Evolutionary conservation across 1,284 basidiomycete genomes (phyloP), one percentile per base, ranked within the genome.

Genomic region (Tausonia pullulans): DNA sequence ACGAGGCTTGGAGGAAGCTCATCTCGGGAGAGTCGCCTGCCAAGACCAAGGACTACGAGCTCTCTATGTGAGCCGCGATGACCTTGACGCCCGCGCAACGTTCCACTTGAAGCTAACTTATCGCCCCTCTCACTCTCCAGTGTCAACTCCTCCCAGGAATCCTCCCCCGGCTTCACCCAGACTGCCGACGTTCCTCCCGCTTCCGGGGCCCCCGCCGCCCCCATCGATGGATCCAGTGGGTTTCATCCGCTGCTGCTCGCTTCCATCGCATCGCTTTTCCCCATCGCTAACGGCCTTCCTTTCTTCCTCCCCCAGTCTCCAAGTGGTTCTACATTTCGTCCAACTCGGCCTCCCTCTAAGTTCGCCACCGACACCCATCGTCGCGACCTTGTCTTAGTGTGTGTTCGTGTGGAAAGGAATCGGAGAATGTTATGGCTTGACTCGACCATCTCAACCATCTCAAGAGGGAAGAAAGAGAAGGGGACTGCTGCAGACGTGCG

Each of bases 1-100:
- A 98, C 78, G 95, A 98, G 78, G 90, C 95, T 58, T 99, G 96
- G 96, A 91, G 92, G 75, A 89, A 90, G 74, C 85, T 99, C 72
- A 82, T 94, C 75, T 79, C 78, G 67, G 93, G 93, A 69, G 90
- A 97, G 71, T 65, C 73, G 53, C 81, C 85, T 56, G 83, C 86
- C 68, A 86, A 86, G 79, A 86, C 86, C 27, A 71, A 83, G 56
- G 76, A 76, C 60, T 87, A 87, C 75, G 87, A 90, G 65, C 75
- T 94, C 68, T 85, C 87, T 67, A 90, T 90, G 90, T 92, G 73
- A 66, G 88, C 43, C 55, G 52, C 27, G 40, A 46, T 46, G 11
- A 10, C 14, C 5, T 5, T 53, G 44, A 13, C 10, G 7, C 14
- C n/a, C 40, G 6, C 16, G 52, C 69, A 40, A 61, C 61, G 49